Base-by-base conservation (phyloP, 148 eudicot genomes). In the Rhododendron williamsianum region DNA sequence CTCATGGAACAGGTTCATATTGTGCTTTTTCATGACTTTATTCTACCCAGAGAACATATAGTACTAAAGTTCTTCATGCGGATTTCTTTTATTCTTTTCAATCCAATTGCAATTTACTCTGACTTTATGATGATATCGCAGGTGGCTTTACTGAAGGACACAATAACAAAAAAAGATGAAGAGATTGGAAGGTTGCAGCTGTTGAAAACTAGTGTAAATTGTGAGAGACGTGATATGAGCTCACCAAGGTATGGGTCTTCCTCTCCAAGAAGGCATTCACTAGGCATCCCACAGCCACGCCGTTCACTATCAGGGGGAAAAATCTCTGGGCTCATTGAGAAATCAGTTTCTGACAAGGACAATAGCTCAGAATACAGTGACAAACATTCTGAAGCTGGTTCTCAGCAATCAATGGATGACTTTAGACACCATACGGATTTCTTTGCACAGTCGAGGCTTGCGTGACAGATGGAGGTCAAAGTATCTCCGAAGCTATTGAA, bases 1-100 rank as follows among this genome's bases (percentile, higher is more conserved):
- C 94, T 97, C 56, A 94, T 94, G 98, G 99, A 97, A 80, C 98
- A 95, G 98, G 99, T 97, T 48, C 33, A 54, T 81, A 41, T 72
- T 84, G 36, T 82, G 36, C 15, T 33, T 73, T 73, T 83, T 85
- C 41, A 78, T 73, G 58, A 45, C 41, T 3, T 18, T 33, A 33
- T 79, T 77, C 81, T 23, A 78, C 16, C 69, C 65, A n/a, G 9
- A 54, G 38, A 9, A 56, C 19, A 35, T 21, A 38, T 74, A 38
- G 41, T 38, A 12, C 51, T 56, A 54, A n/a, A 84, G n/a, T 76
- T 73, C 13, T 27, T 35, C 38, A 19, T n/a, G 73, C 1, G 2
- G 2, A 30, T 15, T 84, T n/a, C 63, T 51, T 51, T 23, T 13
- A 19, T 43, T 65, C 27, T 63, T 67, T 46, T 25, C 9, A 12